Evolutionary conservation across 805 yeast species (phyloP).

Genomic region (Lipomyces lipofer): DNA sequence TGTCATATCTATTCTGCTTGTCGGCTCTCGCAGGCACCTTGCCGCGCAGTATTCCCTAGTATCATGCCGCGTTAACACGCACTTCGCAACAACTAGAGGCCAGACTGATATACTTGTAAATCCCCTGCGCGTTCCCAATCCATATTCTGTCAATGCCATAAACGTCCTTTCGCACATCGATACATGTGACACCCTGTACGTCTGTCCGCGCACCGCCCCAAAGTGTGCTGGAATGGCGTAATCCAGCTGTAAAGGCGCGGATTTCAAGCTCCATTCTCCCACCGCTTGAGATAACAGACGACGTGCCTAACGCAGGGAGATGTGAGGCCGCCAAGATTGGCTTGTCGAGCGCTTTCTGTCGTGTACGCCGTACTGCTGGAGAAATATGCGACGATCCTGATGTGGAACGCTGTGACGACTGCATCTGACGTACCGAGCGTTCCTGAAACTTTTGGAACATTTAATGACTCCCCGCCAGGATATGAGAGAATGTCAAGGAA

Average conservation of each 20-base stretch:
- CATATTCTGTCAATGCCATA: slow-evolving; percentile 15
- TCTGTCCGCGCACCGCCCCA: slow-evolving; percentile 25
- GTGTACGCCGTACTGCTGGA: too few relatives aligned
- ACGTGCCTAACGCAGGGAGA: slow-evolving; percentile 2
- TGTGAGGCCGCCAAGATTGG: too few relatives aligned
- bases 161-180: slow-evolving; percentile 12
- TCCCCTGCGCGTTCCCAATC: slow-evolving; percentile 22
- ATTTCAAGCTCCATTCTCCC: slow-evolving; percentile 13
- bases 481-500: too few relatives aligned
- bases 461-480: too few relatives aligned
- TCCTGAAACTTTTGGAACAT: too few relatives aligned
- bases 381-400: too few relatives aligned
- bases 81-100: too few relatives aligned
- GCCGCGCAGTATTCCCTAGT: slow-evolving; percentile 16
- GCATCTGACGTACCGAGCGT: too few relatives aligned
- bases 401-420: too few relatives aligned
- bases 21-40: slow-evolving; percentile 19
- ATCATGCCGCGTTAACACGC: too few relatives aligned
- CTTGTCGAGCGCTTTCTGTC: too few relatives aligned
- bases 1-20: slow-evolving; percentile 23
- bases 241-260: slow-evolving; percentile 12
- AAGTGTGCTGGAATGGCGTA: slow-evolving; percentile 12
- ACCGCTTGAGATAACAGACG: slow-evolving; percentile 1
- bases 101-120: slow-evolving; percentile 10
- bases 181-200: slow-evolving; percentile 22